phyloP scores from a whole-genome alignment of 2,329 filamentous ascomycete genomes.

The Fusarium sterilihyphosum region DNA sequence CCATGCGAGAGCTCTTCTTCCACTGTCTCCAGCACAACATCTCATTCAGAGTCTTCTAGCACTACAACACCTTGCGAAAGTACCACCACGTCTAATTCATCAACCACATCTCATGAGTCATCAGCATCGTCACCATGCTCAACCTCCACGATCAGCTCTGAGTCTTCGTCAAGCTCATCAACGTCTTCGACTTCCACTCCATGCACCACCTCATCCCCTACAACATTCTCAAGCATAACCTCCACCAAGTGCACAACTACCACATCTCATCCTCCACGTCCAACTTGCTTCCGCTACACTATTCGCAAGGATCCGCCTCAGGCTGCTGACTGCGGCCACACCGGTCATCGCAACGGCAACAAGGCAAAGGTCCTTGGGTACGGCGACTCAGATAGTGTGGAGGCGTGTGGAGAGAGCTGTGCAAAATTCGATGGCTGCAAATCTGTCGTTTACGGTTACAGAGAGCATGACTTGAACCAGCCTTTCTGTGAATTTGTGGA shows the following conservation, averaged over 20 bases:
- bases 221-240: constrained; percentile 1
- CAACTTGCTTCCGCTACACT: constrained; percentile 31
- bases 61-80: background rate
- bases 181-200: background rate
- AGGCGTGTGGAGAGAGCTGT: constrained; percentile 28
- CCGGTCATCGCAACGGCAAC: constrained; percentile 2
- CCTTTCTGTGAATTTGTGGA: constrained; percentile 29
- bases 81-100: background rate
- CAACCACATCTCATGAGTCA: background rate
- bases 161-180: background rate
- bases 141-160: background rate
- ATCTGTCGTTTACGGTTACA: constrained; percentile 22
- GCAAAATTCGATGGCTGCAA: constrained; percentile 11
- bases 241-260: background rate
- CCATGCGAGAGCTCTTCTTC: background rate
- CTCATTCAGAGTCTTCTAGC: background rate
- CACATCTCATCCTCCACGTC: background rate
- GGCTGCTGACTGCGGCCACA: constrained; percentile 10
- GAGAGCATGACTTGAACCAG: constrained; percentile 15
- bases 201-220: background rate
- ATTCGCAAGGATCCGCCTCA: constrained; percentile 9
- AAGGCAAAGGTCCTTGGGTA: constrained; percentile 26
- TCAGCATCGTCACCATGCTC: background rate
- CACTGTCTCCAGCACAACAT: background rate
- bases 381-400: constrained; percentile 23